A percentile compares a stretch with the other conserved stretches of the same genome.
These are phyloP conservation scores for Myrica gale DNA, from an alignment of 306 rosid species.

Conservation along the genomic window DNA sequence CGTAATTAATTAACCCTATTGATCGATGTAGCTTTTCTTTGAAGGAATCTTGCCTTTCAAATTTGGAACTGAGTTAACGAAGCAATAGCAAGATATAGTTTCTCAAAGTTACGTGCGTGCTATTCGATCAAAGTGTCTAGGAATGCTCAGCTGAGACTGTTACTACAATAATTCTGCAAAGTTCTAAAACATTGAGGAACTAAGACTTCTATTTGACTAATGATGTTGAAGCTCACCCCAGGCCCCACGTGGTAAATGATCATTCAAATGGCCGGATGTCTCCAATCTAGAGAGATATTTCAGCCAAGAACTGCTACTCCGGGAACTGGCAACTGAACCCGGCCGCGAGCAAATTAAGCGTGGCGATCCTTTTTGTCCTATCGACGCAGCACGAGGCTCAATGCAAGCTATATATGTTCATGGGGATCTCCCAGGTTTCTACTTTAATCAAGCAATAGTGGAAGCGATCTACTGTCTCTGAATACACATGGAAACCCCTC, in stretches of 20 bases:
- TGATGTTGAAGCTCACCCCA: neutral
- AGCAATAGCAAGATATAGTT: too few species aligned
- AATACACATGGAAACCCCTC: neutral
- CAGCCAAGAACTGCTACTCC: constrained; percentile 27
- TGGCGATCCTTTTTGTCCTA: constrained; percentile 27
- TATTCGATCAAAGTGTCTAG: neutral
- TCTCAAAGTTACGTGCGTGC: too few species aligned
- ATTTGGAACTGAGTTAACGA: too few species aligned
- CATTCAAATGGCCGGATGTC: constrained; percentile 12
- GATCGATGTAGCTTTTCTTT: too few species aligned
- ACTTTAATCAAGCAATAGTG: neutral
- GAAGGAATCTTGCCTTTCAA: too few species aligned
- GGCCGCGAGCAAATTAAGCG: constrained; percentile 27
- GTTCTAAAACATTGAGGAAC: neutral
- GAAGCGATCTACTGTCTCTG: neutral
- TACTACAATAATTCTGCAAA: neutral
- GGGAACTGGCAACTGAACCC: constrained; percentile 26
- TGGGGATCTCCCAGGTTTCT: constrained; percentile 37
- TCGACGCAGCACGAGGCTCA: constrained; percentile 19
- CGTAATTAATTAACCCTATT: too few species aligned
- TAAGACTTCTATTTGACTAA: constrained; percentile 10
- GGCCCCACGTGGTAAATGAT: constrained; percentile 7
- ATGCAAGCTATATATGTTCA: constrained; percentile 16
- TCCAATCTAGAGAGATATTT: constrained; percentile 35
- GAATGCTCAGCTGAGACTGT: neutral